These are phyloP conservation scores for Gamsiella multidivaricata DNA, from an alignment of 192 early-diverging fungal genomes.

Conservation along the genomic window DNA sequence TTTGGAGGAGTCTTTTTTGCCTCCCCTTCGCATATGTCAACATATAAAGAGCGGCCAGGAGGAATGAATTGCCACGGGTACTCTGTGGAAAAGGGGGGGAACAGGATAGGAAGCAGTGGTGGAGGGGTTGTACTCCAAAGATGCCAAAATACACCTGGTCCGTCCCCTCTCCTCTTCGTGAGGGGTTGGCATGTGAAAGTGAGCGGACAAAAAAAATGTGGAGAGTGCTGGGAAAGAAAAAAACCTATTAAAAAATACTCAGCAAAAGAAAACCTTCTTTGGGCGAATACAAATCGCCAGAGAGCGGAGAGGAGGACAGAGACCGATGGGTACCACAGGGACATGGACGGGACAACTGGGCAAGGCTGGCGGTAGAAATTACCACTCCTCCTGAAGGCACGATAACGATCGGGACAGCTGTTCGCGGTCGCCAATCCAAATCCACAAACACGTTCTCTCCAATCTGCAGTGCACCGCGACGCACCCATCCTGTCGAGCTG, in stretches of 20 bases:
- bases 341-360: too few species aligned
- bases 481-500: too few species aligned
- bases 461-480: too few species aligned
- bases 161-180: conserved; percentile 1
- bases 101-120: background rate
- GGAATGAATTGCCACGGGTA: too few species aligned
- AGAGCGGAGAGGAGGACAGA: background rate
- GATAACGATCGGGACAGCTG: too few species aligned
- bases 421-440: too few species aligned
- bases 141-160: conserved; percentile 14
- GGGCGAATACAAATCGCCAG: too few species aligned
- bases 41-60: too few species aligned
- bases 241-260: too few species aligned
- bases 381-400: too few species aligned
- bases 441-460: too few species aligned
- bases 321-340: background rate
- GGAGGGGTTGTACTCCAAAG: conserved; percentile 1
- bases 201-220: conserved; percentile 25
- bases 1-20: background rate
- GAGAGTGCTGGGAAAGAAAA: conserved; percentile 45
- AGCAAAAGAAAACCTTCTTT: background rate
- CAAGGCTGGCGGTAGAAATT: too few species aligned
- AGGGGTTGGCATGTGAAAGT: conserved; percentile 36
- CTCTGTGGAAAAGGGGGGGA: background rate
- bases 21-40: conserved; percentile 22